Percentiles rank a stretch among this genome's conserved stretches.
phyloP scores from a whole-genome alignment of 257 asterid genomes.

The Gynochthodes officinalis region DNA sequence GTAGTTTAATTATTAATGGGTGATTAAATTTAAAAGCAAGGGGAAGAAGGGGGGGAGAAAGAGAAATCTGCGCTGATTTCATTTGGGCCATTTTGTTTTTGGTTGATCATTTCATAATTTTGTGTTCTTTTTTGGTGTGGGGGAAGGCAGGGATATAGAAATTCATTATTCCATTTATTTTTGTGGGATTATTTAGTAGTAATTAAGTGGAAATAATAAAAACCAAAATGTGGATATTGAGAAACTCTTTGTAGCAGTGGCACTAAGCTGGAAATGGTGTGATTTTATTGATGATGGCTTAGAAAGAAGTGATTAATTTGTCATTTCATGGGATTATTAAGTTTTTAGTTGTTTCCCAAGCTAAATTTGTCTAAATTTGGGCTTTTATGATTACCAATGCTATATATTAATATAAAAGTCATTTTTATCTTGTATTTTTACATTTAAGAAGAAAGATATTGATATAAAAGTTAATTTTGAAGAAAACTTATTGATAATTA shows the following conservation, averaged over 20 bases:
- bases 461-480: no score
- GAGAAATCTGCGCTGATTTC: constrained; percentile 12
- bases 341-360: no score
- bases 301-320: no score
- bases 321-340: no score
- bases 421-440: no score
- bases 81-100: background rate
- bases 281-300: no score
- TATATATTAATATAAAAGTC: no score
- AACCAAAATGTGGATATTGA: constrained; percentile 22
- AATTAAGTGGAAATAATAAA: background rate
- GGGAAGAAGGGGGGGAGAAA: constrained; percentile 13
- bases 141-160: background rate
- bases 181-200: constrained; percentile 14
- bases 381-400: no score
- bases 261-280: no score
- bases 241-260: background rate
- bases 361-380: no score
- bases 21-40: constrained; percentile 5
- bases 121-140: background rate
- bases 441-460: no score
- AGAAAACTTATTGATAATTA: no score
- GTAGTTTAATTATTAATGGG: background rate
- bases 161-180: constrained; percentile 31
- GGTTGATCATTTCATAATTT: background rate